Evolutionary conservation across 345 rosid species (phyloP).

Genomic region (Abelmoschus esculentus): DNA sequence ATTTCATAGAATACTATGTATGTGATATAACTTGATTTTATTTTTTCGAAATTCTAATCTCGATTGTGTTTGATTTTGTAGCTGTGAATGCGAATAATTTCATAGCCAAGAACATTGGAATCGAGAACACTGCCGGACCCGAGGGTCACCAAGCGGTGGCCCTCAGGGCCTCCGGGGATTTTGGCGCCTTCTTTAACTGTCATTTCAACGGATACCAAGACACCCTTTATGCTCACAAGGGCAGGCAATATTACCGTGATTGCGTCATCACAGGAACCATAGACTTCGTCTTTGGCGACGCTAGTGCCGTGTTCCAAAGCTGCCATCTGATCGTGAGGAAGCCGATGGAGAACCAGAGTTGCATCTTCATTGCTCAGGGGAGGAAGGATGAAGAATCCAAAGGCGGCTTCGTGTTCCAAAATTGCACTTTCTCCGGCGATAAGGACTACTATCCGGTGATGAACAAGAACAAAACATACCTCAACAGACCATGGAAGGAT

Average conservation of each 20-base stretch:
- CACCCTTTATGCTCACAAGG: slow-evolving; percentile 56
- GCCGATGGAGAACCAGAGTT: not conserved
- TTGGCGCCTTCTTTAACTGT: slow-evolving; percentile 43
- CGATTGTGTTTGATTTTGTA: too few relatives aligned
- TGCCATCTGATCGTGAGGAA: not conserved
- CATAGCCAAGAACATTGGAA: slow-evolving; percentile 60
- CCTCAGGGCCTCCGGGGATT: slow-evolving; percentile 42
- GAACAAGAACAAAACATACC: not conserved
- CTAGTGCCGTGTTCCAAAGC: slow-evolving; percentile 40
- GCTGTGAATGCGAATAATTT: slow-evolving; percentile 16
- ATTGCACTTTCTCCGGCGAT: not conserved
- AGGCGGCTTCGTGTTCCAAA: not conserved
- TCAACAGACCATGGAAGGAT: not conserved
- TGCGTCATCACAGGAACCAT: slow-evolving; percentile 64
- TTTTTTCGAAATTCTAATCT: too few relatives aligned
- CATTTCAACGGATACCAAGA: slow-evolving; percentile 60
- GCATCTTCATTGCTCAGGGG: not conserved
- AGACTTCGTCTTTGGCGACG: slow-evolving; percentile 64
- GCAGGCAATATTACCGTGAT: slow-evolving; percentile 65
- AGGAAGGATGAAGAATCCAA: not conserved
- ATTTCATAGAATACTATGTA: slow-evolving; percentile 19
- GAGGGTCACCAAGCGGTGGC: slow-evolving; percentile 64
- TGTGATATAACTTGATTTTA: not conserved
- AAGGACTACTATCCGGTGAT: not conserved
- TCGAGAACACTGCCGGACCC: slow-evolving; percentile 66